A percentile compares a stretch with the other conserved stretches of the same genome.
phyloP scores from a whole-genome alignment of 495 filamentous ascomycete species.

The Durotheca rogersii region DNA sequence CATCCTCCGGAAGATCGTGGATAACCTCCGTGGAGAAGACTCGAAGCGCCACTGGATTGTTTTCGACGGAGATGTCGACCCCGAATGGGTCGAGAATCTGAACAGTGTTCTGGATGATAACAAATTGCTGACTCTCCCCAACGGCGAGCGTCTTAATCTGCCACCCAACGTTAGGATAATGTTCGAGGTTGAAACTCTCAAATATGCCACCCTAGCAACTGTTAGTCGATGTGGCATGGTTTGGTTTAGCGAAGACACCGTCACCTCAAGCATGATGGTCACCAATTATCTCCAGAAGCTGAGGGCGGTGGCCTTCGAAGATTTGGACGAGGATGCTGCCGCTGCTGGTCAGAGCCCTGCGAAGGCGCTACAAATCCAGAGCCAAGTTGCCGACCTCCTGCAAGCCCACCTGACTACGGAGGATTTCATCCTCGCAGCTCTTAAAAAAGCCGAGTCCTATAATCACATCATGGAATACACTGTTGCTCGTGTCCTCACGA shows the following conservation, averaged over 20 bases:
- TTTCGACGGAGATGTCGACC: slow-evolving; percentile 97
- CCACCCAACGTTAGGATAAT: slow-evolving; percentile 96
- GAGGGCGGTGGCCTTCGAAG: slow-evolving; percentile 79
- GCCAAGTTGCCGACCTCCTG: slow-evolving; percentile 73
- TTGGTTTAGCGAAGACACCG: slow-evolving; percentile 98
- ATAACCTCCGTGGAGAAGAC: slow-evolving; percentile 96
- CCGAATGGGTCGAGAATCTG: slow-evolving; percentile 98
- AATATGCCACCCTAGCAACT: slow-evolving; percentile 95
- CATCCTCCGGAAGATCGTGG: slow-evolving; percentile 95
- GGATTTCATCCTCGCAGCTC: slow-evolving; percentile 72
- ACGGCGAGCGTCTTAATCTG: slow-evolving; percentile 93
- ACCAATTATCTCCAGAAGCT: slow-evolving; percentile 84
- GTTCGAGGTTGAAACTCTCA: slow-evolving; percentile 99
- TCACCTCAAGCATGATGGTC: slow-evolving; percentile 90
- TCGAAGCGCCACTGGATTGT: slow-evolving; percentile 98
- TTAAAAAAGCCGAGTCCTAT: slow-evolving; percentile 71
- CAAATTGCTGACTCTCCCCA: slow-evolving; percentile 92
- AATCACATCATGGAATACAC: slow-evolving; percentile 99
- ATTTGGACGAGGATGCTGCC: slow-evolving; percentile 86
- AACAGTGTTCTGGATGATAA: slow-evolving; percentile 99
- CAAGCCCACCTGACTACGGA: slow-evolving; percentile 72
- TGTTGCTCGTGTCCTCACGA: slow-evolving; percentile 82
- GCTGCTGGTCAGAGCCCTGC: slow-evolving; percentile 77
- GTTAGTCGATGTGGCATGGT: slow-evolving; percentile 99
- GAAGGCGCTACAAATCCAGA: slow-evolving; percentile 73